A percentile compares a stretch with the other conserved stretches of the same genome.
phyloP scores from a whole-genome alignment of 2,329 filamentous ascomycete genomes.

The Colletotrichum limetticola region DNA sequence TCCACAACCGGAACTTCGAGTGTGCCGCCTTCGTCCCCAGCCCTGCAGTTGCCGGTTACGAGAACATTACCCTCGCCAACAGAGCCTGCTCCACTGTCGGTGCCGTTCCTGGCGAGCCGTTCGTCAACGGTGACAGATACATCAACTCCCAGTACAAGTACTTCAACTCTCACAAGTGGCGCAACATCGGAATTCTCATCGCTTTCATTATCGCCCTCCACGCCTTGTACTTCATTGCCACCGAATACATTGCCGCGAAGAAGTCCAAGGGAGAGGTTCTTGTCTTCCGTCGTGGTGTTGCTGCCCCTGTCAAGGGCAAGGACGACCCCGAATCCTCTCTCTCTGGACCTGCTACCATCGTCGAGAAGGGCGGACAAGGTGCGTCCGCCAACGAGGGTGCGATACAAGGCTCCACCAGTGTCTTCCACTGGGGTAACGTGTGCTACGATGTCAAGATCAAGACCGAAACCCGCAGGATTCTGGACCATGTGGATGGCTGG shows the following conservation, averaged over 20 bases:
- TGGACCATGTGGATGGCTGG: constrained; percentile 77
- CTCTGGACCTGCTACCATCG: constrained; percentile 27
- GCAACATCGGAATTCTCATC: constrained; percentile 67
- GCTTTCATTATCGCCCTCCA: constrained; percentile 61
- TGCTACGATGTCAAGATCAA: constrained; percentile 76
- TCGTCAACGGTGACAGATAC: constrained; percentile 57
- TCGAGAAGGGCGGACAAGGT: constrained; percentile 28
- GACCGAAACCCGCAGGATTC: constrained; percentile 70
- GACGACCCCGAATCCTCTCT: constrained; percentile 28
- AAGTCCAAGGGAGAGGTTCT: constrained; percentile 71
- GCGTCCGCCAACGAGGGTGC: constrained; percentile 12
- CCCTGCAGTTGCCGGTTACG: constrained; percentile 33
- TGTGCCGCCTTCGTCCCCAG: constrained; percentile 38
- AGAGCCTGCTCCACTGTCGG: constrained; percentile 58
- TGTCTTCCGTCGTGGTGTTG: constrained; percentile 63
- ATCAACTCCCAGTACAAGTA: constrained; percentile 58
- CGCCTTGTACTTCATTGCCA: constrained; percentile 58
- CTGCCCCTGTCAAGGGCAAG: constrained; percentile 22
- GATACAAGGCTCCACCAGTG: constrained; percentile 62
- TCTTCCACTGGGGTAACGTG: constrained; percentile 76
- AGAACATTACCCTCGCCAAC: constrained; percentile 36
- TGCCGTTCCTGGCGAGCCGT: constrained; percentile 51
- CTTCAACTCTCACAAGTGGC: constrained; percentile 57
- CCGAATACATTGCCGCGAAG: constrained; percentile 57
- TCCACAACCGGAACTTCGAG: constrained; percentile 59